Evolutionary conservation across 306 rosid species (phyloP).

Genomic region (Quercus suber): DNA sequence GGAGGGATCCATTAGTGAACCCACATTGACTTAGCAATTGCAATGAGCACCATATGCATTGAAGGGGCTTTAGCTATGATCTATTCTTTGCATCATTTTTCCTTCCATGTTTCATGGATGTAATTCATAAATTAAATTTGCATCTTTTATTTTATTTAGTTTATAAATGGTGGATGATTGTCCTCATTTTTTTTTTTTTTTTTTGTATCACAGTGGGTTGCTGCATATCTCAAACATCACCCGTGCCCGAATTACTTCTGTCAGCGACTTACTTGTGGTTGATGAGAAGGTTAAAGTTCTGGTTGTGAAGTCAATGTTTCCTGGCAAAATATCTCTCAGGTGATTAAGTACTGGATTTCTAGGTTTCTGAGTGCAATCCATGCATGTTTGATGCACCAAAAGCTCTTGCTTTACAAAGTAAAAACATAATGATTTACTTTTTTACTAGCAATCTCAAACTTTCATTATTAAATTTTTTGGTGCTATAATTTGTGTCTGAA

Average conservation of each 20-base stretch:
- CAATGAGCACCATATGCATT: background rate
- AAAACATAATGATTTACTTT: background rate
- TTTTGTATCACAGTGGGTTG: slow-evolving; percentile 68
- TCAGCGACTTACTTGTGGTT: slow-evolving; percentile 64
- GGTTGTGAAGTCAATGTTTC: slow-evolving; percentile 80
- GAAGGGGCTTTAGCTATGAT: background rate
- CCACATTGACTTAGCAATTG: background rate
- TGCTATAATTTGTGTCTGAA: background rate
- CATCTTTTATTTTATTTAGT: background rate
- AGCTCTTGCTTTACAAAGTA: background rate
- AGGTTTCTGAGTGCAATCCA: slow-evolving; percentile 1
- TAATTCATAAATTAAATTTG: slow-evolving; percentile 1
- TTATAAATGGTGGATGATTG: slow-evolving; percentile 12
- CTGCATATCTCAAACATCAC: slow-evolving; percentile 88
- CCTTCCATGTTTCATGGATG: background rate
- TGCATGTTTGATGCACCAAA: slow-evolving; percentile 7
- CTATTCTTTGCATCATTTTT: slow-evolving; percentile 8
- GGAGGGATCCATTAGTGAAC: background rate
- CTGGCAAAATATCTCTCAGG: slow-evolving; percentile 89
- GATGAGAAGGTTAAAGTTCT: slow-evolving; percentile 80
- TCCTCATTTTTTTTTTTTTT: slow-evolving; percentile 15
- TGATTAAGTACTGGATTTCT: slow-evolving; percentile 25
- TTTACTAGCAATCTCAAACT: background rate
- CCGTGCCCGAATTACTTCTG: slow-evolving; percentile 59
- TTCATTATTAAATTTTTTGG: background rate